phyloP scores from a whole-genome alignment of 2,329 filamentous ascomycete genomes.

The Leptographium lundbergii region DNA sequence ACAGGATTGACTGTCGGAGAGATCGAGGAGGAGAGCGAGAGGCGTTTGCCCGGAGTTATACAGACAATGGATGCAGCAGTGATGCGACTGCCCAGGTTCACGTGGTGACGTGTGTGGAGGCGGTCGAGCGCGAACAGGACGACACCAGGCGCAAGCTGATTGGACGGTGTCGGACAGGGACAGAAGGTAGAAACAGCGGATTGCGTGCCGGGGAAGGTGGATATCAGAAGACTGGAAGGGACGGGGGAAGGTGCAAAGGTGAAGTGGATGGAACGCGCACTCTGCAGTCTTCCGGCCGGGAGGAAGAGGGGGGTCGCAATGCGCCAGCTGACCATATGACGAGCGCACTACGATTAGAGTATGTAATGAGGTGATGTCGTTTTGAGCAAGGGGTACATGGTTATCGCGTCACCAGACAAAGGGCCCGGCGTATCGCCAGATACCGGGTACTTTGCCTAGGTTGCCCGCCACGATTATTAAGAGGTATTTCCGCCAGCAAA shows the following conservation, averaged over 20 bases:
- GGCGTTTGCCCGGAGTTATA: not conserved
- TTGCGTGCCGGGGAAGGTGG: not conserved
- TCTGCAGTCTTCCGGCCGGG: not conserved
- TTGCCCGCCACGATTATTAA: too few species aligned
- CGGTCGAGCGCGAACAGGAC: not conserved
- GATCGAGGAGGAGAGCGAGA: not conserved
- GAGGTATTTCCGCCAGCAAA: not conserved
- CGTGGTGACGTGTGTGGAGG: slow-evolving; percentile 1
- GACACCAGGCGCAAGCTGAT: not conserved
- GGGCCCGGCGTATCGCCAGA: not conserved
- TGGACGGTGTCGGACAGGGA: not conserved
- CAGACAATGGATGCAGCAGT: not conserved
- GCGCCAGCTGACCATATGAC: not conserved
- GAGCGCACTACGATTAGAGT: too few species aligned
- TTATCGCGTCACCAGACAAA: not conserved
- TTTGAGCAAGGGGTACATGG: too few species aligned
- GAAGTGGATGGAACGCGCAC: not conserved
- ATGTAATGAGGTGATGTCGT: too few species aligned
- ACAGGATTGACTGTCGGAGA: not conserved
- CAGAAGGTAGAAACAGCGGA: not conserved
- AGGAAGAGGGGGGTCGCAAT: not conserved
- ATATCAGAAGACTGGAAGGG: not conserved
- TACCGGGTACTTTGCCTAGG: not conserved
- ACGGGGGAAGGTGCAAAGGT: not conserved
- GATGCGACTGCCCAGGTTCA: not conserved